Base-by-base conservation (phyloP, 495 filamentous ascomycete species). In the Xylaria flabelliformis region DNA sequence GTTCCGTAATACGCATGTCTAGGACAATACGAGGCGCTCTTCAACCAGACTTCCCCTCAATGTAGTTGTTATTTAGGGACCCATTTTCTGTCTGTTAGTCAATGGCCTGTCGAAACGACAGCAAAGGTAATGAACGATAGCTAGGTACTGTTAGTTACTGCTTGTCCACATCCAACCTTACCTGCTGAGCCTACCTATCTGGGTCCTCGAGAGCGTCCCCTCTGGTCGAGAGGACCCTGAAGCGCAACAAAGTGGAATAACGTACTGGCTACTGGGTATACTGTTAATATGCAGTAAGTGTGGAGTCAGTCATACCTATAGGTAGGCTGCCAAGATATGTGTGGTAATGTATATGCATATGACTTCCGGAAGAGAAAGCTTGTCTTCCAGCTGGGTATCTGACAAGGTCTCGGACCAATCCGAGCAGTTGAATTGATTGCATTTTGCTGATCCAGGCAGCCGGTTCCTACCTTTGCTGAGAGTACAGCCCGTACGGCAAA, bases 361-460 rank as follows among this genome's bases (percentile, higher is more conserved):
- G 61, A 10, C 21, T 64, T 64, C n/a, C 61, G n/a, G 21, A 34
- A 17, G 39, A 64, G n/a, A 36, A 34, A 64, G 61, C 39, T 41
- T 41, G 36, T 17, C 19, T 39, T 42, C 9, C 7, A 41, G 19
- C 59, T n/a, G 9, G 36, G 34, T 42, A 8, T 62, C 59, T 41
- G 36, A 36, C 34, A 24, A 62, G 53, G 10, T 56, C 4, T 15
- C 53, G 53, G 26, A 4, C 53, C 53, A 26, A 51, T 21, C n/a
- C 48, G 21, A 4, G 19, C 17, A 19, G 6, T 48, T 6, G 10
- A 55, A 24, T 26, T 13, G 2, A 15, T 26, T 24, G 15, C 1
- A 61, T 19, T 5, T 10, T 39, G 17, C 10, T 6, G 6, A 53
- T 13, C 55, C 55, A 59, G 29, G 55, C 7, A 59, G 29, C 29